Base-by-base conservation (phyloP, 371 early-diverging fungal genomes). In the Mucor saturninus region DNA sequence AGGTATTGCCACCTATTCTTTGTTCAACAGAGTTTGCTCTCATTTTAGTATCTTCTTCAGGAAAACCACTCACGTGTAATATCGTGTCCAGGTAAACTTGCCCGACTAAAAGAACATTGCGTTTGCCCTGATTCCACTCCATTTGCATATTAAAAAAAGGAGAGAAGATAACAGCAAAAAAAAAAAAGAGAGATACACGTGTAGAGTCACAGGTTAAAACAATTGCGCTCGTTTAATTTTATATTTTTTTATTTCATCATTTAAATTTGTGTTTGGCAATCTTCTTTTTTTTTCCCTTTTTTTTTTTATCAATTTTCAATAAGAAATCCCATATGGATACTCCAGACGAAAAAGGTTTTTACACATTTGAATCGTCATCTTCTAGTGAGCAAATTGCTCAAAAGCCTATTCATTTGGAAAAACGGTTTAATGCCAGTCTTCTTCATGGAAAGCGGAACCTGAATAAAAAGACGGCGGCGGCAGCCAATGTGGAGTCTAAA, bases 1-100 rank as follows among this genome's bases (percentile, higher is more conserved):
- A 82, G n/a, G 80, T 80, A 57, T 90, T 90, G 15, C 90, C 90
- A 38, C 90, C 90, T n/a, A 81, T 78, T 8, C 90, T 77, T 39
- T 79, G 75, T 54, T 86, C 85, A 62, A 83, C 79, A 14, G 57
- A 2, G 8, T 64, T 65, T 46, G 88, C 88, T 30, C 88, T 69
- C 2, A 74, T 61, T 59, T 90, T 90, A 3, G 75, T 62, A 62
- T 89, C 90, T 64, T 90, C 88, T 26, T 64, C 55, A 1, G 89
- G 90, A 61, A 80, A 88, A 10, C 64, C 54, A 21, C 62, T 54
- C 15, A 85, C 79, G 52, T 81, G 71, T 52, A 85, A 72, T 57
- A 85, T 82, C 1, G 76, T 81, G 48, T 85, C 86, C 3, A 74
- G 61, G 46, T 85, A 85, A 1, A 83, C 65, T 15, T 81, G 81